Base-by-base conservation (phyloP, 257 asterid genomes). In the Eucommia ulmoides region DNA sequence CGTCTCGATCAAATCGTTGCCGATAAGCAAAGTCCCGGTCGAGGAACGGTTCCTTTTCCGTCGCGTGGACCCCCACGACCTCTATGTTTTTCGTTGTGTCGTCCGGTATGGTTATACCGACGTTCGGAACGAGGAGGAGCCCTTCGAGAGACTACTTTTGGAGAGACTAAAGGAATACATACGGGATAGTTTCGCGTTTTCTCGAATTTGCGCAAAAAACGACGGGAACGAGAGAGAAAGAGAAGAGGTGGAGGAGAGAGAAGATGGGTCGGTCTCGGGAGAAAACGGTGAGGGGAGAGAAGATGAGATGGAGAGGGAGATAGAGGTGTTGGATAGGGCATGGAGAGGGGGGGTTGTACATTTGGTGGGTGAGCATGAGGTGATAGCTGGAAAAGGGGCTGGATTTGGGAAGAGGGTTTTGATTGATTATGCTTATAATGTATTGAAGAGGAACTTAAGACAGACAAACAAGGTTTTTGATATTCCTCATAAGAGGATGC, bases 311-410 rank as follows among this genome's bases (percentile, higher is more conserved):
- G 55, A 42, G 23, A 54, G 41, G 33, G 78, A 73, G 2, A 23
- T 74, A 3, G 74, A 48, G 59, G 11, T 22, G 45, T 1, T 79
- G 60, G 86, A 82, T 0, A 49, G 33, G 45, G 81, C 83, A 7
- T 33, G 61, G 51, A n/a, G 33, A 23, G 54, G 26, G 0, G 81
- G 89, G 21, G 76, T 82, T 38, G 83, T 76, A 35, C 89, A 82
- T 38, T 14, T 82, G 51, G 78, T 82, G 3, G 83, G 93, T 10
- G 93, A 82, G 42, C 75, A 72, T n/a, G 89, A 83, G 26, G 80
- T 77, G 56, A 58, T 67, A 54, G 82, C 91, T 3, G 45, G 59
- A 2, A 68, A 70, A 33, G 80, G 76, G 1, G 63, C 87, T 9
- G 41, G 42, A 15, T 20, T 77, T 8, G 71, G 67, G 22, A 77